Evolutionary conservation across 1,284 basidiomycete genomes (phyloP).

Genomic region (Phenoliferia sp.): DNA sequence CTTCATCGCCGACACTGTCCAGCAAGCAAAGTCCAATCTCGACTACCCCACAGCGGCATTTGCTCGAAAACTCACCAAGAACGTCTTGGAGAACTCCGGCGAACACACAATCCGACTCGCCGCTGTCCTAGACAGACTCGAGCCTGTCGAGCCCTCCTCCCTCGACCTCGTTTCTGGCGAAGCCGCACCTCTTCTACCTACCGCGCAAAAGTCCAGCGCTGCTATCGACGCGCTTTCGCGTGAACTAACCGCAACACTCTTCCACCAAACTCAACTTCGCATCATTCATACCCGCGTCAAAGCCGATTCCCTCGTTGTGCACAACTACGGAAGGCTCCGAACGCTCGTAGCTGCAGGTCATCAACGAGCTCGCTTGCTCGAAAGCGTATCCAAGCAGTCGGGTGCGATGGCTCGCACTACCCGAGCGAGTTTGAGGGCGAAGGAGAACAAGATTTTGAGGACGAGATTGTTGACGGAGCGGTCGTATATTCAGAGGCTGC

Average conservation of each 20-base stretch:
- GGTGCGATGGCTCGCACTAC: background rate
- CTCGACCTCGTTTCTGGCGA: background rate
- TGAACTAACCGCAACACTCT: conserved; percentile 9
- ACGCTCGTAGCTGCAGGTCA: conserved; percentile 4
- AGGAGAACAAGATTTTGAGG: conserved; percentile 11
- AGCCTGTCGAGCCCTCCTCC: background rate
- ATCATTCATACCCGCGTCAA: conserved; percentile 17
- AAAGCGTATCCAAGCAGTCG: background rate
- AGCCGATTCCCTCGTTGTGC: conserved; percentile 16
- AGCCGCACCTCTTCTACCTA: background rate
- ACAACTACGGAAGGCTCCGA: conserved; percentile 4
- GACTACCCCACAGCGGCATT: conserved; percentile 15
- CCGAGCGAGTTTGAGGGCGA: conserved; percentile 1
- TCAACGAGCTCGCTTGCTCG: background rate
- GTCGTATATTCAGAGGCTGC: conserved; percentile 16
- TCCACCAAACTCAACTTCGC: conserved; percentile 17
- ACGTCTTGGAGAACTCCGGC: conserved; percentile 15
- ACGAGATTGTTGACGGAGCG: conserved; percentile 12
- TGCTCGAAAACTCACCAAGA: conserved; percentile 11
- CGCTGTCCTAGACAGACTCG: conserved; percentile 15
- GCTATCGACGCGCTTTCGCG: conserved; percentile 13
- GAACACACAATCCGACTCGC: conserved; percentile 13
- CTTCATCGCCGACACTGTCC: conserved; percentile 13
- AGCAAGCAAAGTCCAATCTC: conserved; percentile 4
- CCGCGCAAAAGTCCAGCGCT: background rate